phyloP scores from a whole-genome alignment of 352 stramenopile species.

The Phytopythium oedochilum region DNA sequence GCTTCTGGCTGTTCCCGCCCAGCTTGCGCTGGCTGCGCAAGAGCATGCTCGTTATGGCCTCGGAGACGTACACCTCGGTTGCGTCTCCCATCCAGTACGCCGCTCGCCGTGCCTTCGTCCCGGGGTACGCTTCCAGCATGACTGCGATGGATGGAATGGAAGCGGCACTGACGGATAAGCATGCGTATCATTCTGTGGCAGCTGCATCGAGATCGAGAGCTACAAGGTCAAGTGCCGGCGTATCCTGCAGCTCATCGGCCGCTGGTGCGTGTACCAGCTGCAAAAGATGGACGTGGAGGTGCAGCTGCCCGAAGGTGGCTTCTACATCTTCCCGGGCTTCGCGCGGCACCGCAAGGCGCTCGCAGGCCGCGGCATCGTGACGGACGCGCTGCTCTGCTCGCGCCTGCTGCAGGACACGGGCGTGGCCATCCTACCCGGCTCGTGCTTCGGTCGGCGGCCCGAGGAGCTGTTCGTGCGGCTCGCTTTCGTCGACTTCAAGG shows the following conservation, averaged over 20 bases:
- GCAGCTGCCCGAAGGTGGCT: slow-evolving; percentile 68
- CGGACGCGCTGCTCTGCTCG: slow-evolving; percentile 70
- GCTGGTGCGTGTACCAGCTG: slow-evolving; percentile 81
- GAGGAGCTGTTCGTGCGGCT: slow-evolving; percentile 78
- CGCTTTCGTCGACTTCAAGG: slow-evolving; percentile 88
- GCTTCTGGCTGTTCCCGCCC: slow-evolving; percentile 82
- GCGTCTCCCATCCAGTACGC: slow-evolving; percentile 84
- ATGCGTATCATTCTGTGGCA: slow-evolving; percentile 9
- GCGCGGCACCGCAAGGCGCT: slow-evolving; percentile 62
- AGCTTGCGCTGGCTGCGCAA: slow-evolving; percentile 77
- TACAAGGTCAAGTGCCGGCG: slow-evolving; percentile 85
- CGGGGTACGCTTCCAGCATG: slow-evolving; percentile 32
- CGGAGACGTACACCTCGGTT: slow-evolving; percentile 86
- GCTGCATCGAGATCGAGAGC: slow-evolving; percentile 63
- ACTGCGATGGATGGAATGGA: background rate
- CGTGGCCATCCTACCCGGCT: slow-evolving; percentile 81
- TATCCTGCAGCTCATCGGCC: slow-evolving; percentile 75
- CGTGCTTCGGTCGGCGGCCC: slow-evolving; percentile 70
- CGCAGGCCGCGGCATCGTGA: slow-evolving; percentile 52
- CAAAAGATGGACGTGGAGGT: slow-evolving; percentile 83
- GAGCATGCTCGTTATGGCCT: slow-evolving; percentile 88
- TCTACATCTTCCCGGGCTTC: slow-evolving; percentile 86
- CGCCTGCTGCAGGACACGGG: slow-evolving; percentile 79
- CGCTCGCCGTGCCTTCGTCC: slow-evolving; percentile 71
- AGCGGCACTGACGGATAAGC: background rate